These are phyloP conservation scores for Tolypocladium sp. DNA, from an alignment of 2,329 filamentous ascomycete species.

Conservation along the genomic window DNA sequence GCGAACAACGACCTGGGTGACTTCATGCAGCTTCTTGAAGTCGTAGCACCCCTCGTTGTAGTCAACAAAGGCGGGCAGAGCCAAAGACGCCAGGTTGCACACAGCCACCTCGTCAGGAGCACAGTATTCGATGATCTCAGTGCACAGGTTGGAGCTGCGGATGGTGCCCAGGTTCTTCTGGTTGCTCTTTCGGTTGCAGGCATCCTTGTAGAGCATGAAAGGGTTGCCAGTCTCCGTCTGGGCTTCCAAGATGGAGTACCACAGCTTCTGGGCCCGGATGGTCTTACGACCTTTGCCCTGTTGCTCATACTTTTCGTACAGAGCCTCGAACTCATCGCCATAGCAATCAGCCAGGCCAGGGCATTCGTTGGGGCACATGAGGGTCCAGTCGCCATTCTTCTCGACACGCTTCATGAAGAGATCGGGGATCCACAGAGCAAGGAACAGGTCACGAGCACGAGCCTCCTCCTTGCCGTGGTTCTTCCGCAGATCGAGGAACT, in stretches of 20 bases:
- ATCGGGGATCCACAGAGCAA: conserved; percentile 96
- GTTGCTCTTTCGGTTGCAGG: conserved; percentile 98
- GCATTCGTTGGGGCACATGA: conserved; percentile 97
- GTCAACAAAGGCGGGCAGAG: conserved; percentile 85
- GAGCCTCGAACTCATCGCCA: conserved; percentile 90
- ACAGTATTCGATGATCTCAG: conserved; percentile 95
- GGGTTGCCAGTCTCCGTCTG: conserved; percentile 99
- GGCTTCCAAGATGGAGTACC: conserved; percentile 96
- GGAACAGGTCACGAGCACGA: conserved; percentile 93
- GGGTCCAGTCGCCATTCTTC: conserved; percentile 91
- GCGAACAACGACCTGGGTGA: conserved; percentile 81
- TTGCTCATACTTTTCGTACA: conserved; percentile 88
- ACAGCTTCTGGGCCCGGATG: conserved; percentile 96
- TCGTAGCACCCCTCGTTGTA: conserved; percentile 78
- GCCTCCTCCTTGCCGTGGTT: conserved; percentile 99
- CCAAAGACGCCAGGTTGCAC: conserved; percentile 93
- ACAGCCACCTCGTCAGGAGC: conserved; percentile 97
- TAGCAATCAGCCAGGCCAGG: conserved; percentile 93
- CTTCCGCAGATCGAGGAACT: conserved; percentile 96
- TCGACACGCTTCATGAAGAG: conserved; percentile 99
- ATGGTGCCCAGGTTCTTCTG: conserved; percentile 99
- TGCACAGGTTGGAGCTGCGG: conserved; percentile 97
- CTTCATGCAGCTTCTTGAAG: conserved; percentile 94
- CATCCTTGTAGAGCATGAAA: conserved; percentile 99
- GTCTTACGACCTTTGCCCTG: conserved; percentile 84